phyloP scores from a whole-genome alignment of 2,329 filamentous ascomycete genomes.

The Penicillium sp. region DNA sequence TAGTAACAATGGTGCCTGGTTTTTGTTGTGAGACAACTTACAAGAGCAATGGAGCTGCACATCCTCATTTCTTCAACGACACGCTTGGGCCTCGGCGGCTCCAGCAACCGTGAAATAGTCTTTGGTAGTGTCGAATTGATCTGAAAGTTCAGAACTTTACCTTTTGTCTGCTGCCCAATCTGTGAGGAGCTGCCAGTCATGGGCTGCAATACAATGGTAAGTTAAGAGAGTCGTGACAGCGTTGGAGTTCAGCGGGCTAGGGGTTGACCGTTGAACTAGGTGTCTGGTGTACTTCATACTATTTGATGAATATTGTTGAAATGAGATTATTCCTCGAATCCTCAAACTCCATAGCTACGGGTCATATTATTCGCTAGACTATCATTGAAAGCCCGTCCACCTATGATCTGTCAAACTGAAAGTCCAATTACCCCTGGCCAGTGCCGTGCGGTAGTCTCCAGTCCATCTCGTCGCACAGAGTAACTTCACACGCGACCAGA shows the following conservation, averaged over 20 bases:
- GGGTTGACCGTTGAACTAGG: background rate
- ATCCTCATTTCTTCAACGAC: constrained; percentile 5
- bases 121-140: background rate
- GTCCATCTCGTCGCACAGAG: background rate
- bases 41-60: constrained; percentile 1
- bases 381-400: background rate
- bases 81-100: background rate
- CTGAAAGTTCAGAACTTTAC: background rate
- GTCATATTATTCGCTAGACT: background rate
- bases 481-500: background rate
- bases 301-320: background rate
- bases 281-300: background rate
- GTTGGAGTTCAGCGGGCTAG: background rate
- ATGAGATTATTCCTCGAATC: too few species aligned
- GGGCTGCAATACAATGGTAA: too few species aligned
- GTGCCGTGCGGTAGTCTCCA: background rate
- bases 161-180: background rate
- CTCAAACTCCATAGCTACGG: too few species aligned
- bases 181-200: background rate
- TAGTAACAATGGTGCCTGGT: too few species aligned
- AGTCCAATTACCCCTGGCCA: background rate
- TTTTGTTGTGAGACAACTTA: background rate
- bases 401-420: background rate
- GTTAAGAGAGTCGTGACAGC: too few species aligned
- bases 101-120: background rate